Evolutionary conservation across 148 eudicot genomes (phyloP), one percentile per base, ranked within the genome.

Genomic region (Salicornia ramosissima): DNA sequence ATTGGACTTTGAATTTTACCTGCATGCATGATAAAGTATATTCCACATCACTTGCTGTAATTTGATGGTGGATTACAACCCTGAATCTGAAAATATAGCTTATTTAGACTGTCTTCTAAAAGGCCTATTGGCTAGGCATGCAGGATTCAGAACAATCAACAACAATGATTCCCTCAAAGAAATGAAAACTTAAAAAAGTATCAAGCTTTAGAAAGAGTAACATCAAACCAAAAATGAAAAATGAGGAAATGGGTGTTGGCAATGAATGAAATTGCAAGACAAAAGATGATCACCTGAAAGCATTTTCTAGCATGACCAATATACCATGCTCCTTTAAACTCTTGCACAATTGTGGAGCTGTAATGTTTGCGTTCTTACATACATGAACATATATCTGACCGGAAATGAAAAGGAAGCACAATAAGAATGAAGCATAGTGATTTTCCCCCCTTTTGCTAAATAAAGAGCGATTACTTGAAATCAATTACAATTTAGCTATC

Each of bases 51-150:
- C 77, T 81, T 52, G 54, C 80, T 30, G 92, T 86, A 58, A 94
- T 79, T 81, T 94, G 99, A 71, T 90, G 84, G 81, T 94, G 99
- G 54, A 85, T 30, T 1, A 90, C 99, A 34, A 94, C 64, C 85
- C 99, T 82, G 30, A 94, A 62, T 68, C 97, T 94, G 88, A 75
- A 75, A 58, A 29, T 18, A 45, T 49, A 8, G 24, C 46, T 30
- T 15, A 19, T 18, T 58, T 26, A 49, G 64, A 21, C 65, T 24
- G 28, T 34, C 45, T 52, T 60, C 25, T 25, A 15, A 33, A 24
- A 47, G 34, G 16, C 13, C 40, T 3, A 42, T 45, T 40, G n/a
- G 57, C 22, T 29, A 26, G 14, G 61, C 61, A 57, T 57, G n/a
- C 28, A 21, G 28, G 19, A 53, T 53, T 6, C 12, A 22, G 26